Base-by-base conservation (phyloP, 495 filamentous ascomycete species). In the Xylaria curta region DNA sequence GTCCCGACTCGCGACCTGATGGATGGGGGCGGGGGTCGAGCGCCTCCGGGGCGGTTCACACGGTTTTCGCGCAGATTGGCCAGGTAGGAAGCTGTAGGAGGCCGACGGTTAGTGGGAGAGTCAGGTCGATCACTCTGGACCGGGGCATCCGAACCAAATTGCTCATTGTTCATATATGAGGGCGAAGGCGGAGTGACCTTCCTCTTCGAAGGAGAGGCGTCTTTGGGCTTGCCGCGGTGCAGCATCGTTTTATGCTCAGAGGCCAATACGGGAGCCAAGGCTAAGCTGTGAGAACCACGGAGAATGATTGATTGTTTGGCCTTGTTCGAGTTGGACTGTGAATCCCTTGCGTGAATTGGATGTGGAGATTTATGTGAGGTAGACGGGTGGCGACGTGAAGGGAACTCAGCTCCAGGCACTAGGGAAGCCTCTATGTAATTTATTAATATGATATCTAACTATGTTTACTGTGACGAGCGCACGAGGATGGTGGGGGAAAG, bases 101-200 rank as follows among this genome's bases (percentile, higher is more conserved):
- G 54, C 76, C 72, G 73, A 72, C 19, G 64, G 69, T 75, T 79
- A 79, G 78, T 75, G 76, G 49, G 74, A 75, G 66, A 74, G 42
- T 60, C 70, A 75, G 68, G 78, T 63, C 72, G 71, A 71, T 49
- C 17, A 79, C n/a, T 69, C 70, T 36, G 68, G 65, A 64, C 73
- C 74, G 65, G 81, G 67, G 71, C 54, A 58, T 74, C 75, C 89
- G 85, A 83, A 97, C 94, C 92, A 80, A 97, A 91, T 82, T 97
- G 94, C 58, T 95, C 90, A 78, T 89, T 89, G 46, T 90, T 89
- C 94, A 97, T 97, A 82, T 93, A 97, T 49, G 88, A 87, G 31
- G 92, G 91, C 47, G 90, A 90, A 28, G 93, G 91, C 72, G 91
- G 91, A 58, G 90, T 90, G 73, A 89, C 87, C 84, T 91, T 92